Conservation (phyloP, 2,329 filamentous ascomycete species). For the Ophiostoma triangulosporum region DNA sequence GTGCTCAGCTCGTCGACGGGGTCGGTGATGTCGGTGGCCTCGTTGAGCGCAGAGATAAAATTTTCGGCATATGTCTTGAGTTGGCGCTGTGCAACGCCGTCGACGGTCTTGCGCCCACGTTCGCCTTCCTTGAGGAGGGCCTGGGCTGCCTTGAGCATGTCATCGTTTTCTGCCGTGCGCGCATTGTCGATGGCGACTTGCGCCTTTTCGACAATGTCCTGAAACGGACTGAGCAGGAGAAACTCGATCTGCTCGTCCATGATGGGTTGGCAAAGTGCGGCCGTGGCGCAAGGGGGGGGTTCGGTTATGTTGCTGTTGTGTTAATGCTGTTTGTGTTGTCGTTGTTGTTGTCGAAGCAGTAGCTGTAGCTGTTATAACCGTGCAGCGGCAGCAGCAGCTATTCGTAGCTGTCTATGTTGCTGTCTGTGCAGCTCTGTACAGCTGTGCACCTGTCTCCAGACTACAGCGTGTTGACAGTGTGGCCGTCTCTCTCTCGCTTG, state of each 20-base stretch:
- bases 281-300: neutral
- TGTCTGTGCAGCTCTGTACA: neutral
- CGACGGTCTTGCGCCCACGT: constrained; percentile 30
- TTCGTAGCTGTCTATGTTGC: neutral
- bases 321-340: neutral
- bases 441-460: neutral
- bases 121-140: constrained; percentile 24
- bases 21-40: constrained; percentile 36
- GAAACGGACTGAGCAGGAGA: constrained; percentile 37
- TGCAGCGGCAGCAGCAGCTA: neutral
- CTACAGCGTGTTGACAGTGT: neutral
- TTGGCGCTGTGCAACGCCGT: constrained; percentile 36
- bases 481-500: neutral
- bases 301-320: neutral
- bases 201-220: constrained; percentile 39
- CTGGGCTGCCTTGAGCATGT: constrained; percentile 36
- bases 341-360: too few species aligned
- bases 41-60: constrained; percentile 38
- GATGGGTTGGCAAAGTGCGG: neutral
- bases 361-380: too few species aligned
- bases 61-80: constrained; percentile 33
- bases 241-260: constrained; percentile 19
- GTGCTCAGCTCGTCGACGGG: constrained; percentile 34
- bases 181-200: constrained; percentile 34
- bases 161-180: constrained; percentile 23